Evolutionary conservation across 495 filamentous ascomycete genomes (phyloP).

Genomic region (Talaromyces trachyspermus): DNA sequence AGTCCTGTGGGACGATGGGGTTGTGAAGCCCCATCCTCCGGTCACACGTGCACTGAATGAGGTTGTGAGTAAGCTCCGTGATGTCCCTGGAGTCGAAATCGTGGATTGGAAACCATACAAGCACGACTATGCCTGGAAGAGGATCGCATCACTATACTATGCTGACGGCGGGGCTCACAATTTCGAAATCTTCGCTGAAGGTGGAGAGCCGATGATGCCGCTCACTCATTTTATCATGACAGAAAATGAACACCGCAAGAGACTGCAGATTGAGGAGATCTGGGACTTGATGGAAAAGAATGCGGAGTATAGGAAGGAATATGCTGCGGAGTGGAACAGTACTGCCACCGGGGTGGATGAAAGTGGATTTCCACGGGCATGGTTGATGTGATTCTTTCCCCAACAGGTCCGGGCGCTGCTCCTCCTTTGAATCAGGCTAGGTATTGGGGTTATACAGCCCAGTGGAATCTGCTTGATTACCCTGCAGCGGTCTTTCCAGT

Average conservation of each 20-base stretch:
- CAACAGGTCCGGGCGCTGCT: conserved; percentile 46
- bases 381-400: conserved; percentile 56
- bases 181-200: conserved; percentile 22
- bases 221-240: conserved; percentile 41
- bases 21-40: conserved; percentile 59
- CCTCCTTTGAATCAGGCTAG: conserved; percentile 39
- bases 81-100: conserved; percentile 32
- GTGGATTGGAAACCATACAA: conserved; percentile 51
- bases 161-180: conserved; percentile 36
- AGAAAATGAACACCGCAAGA: conserved; percentile 30
- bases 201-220: conserved; percentile 41
- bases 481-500: conserved; percentile 47
- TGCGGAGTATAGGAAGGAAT: conserved; percentile 41
- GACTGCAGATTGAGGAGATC: conserved; percentile 22
- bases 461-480: conserved; percentile 62
- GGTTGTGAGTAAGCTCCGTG: conserved; percentile 35
- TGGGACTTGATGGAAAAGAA: conserved; percentile 35
- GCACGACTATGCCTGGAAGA: conserved; percentile 42
- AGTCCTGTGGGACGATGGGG: conserved; percentile 53
- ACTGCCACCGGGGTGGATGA: conserved; percentile 5
- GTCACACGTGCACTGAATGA: conserved; percentile 46
- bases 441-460: conserved; percentile 55
- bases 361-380: conserved; percentile 18
- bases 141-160: conserved; percentile 39
- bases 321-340: conserved; percentile 38